Conservation (phyloP, 31 red algal genomes). For the Pterothamnion heteromorphum region DNA sequence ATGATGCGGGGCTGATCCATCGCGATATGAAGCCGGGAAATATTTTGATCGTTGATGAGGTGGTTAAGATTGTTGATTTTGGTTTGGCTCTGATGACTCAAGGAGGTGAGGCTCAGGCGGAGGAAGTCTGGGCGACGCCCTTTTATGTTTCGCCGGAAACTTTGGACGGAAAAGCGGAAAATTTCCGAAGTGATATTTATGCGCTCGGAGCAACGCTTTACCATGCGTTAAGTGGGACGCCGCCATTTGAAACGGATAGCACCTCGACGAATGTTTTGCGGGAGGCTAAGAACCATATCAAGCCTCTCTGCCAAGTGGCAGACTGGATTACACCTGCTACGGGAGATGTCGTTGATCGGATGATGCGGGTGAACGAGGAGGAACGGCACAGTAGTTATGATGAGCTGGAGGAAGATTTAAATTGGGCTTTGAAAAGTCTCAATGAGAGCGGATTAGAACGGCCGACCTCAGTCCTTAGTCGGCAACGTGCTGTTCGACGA, state of each 20-base stretch:
- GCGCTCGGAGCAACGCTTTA: background rate
- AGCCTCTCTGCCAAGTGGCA: background rate
- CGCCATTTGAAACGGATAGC: background rate
- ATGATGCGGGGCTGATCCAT: conserved; percentile 54
- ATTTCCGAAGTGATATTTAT: conserved; percentile 30
- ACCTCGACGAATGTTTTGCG: background rate
- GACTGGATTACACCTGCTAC: background rate
- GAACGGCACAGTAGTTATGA: background rate
- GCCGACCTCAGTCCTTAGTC: background rate
- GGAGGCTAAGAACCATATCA: background rate
- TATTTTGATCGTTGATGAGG: conserved; percentile 50
- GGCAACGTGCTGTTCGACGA: background rate
- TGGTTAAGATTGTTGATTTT: conserved; percentile 65
- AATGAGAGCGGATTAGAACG: background rate
- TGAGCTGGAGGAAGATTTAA: background rate
- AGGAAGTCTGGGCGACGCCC: conserved; percentile 3
- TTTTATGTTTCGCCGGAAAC: background rate
- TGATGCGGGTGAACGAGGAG: background rate
- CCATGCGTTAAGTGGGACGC: background rate
- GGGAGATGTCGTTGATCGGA: background rate
- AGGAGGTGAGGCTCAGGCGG: background rate
- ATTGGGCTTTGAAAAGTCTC: background rate
- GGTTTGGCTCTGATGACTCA: conserved; percentile 42
- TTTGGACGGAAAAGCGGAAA: background rate
- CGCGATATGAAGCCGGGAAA: conserved; percentile 69